Evolutionary conservation across 441 rosid species (phyloP).

Genomic region (Mallotus japonicus): DNA sequence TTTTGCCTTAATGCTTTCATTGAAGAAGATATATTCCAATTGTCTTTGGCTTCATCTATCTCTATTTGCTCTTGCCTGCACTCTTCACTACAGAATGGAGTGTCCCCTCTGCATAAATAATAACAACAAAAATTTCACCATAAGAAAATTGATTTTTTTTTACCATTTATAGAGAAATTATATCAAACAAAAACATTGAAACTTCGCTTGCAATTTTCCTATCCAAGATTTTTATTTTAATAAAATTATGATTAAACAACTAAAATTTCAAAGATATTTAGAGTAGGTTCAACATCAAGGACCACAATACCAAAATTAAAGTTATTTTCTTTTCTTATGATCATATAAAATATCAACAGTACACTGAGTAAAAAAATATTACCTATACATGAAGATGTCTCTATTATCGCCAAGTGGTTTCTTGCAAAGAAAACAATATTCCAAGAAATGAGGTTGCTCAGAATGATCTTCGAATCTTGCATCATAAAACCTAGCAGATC

Average conservation of each 20-base stretch:
- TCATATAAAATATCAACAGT: too few relatives aligned
- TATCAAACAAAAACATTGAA: background rate
- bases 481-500: conserved; percentile 46
- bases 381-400: conserved; percentile 96
- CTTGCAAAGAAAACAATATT: conserved; percentile 67
- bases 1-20: conserved; percentile 51
- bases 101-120: conserved; percentile 59
- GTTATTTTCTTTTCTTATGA: too few relatives aligned
- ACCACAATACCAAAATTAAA: too few relatives aligned
- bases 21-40: conserved; percentile 53
- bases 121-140: background rate
- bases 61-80: conserved; percentile 92
- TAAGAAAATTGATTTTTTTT: background rate
- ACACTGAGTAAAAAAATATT: background rate
- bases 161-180: background rate
- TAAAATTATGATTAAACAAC: background rate
- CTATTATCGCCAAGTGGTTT: conserved; percentile 59
- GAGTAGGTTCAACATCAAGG: too few relatives aligned
- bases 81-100: conserved; percentile 87
- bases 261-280: background rate
- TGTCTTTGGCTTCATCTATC: conserved; percentile 65
- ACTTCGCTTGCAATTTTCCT: background rate
- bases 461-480: conserved; percentile 46
- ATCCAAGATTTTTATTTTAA: background rate
- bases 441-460: conserved; percentile 62